Evolutionary conservation across 1,284 basidiomycete genomes (phyloP), one percentile per base, ranked within the genome.

Genomic region (Rhodotorula sp.): DNA sequence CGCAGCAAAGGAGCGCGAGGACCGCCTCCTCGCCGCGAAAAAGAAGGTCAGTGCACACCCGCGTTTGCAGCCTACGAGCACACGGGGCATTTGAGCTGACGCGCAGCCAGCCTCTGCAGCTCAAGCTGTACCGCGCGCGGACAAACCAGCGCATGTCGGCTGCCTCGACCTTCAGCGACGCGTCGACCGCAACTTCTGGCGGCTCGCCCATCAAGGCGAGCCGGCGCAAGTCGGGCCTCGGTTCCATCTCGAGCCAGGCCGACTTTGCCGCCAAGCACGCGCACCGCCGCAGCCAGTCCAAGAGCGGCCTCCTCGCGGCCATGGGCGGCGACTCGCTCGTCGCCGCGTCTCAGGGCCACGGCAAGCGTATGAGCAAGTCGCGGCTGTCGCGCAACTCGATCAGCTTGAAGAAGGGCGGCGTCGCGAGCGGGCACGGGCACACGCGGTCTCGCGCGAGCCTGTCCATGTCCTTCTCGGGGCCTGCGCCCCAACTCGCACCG

Each of bases 11-110:
- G 74, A 76, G 67, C 62, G 74, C 10, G 74, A 71, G 57, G 72
- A 76, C 52, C 58, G 74, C 42, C 72, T 76, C 56, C 63, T 72
- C 66, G 72, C 72, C 27, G 74, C 74, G 5, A 74, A 73, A 58
- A 74, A 74, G 61, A 76, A 76, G 72, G 74, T 76, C 27, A 50
- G 74, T 72, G 60, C 25, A 16, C 19, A 48, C 42, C 9, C 57
- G 27, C 44, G 9, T 34, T 57, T 46, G 25, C 23, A 17, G 41
- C 9, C 25, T 50, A 34, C 34, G 34, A 34, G 34, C 34, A 34
- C 34, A 34, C 34, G 34, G 34, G 34, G 34, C 7, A 4, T 10
- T 13, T 25, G 25, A 53, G n/a, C 46, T 42, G 45, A 13, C 23
- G 7, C 17, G 44, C 3, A 21, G 25, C 44, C 44, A 13, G 8